These are phyloP conservation scores for Candida glucosophila DNA, from an alignment of 1,139 yeast species.

Conservation along the genomic window DNA sequence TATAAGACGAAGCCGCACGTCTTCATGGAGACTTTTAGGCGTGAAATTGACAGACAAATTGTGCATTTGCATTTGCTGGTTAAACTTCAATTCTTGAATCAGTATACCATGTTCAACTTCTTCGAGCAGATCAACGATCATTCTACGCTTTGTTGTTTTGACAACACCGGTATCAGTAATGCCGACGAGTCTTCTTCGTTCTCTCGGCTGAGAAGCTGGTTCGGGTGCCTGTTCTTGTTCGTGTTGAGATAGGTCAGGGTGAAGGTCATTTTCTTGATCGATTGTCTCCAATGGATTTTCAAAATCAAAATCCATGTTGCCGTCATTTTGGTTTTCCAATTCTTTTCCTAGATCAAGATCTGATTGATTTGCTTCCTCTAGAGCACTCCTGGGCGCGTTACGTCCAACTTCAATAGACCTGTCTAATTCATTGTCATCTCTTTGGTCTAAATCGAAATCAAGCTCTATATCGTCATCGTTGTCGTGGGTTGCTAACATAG, in stretches of 20 bases:
- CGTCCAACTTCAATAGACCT: slow-evolving; percentile 43
- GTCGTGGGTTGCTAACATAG: slow-evolving; percentile 12
- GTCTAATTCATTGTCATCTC: slow-evolving; percentile 15
- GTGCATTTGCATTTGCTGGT: slow-evolving; percentile 17
- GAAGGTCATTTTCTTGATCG: slow-evolving; percentile 8
- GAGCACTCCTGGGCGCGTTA: slow-evolving; percentile 15
- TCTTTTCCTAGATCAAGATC: slow-evolving; percentile 14
- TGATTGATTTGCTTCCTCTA: slow-evolving; percentile 23
- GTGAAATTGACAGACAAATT: slow-evolving; percentile 5
- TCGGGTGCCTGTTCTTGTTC: background rate
- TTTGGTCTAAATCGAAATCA: slow-evolving; percentile 37
- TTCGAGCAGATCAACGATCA: slow-evolving; percentile 24
- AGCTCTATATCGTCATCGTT: slow-evolving; percentile 38
- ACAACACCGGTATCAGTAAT: slow-evolving; percentile 31
- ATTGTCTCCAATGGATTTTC: slow-evolving; percentile 25
- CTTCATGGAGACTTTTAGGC: background rate
- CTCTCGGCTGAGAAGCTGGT: slow-evolving; percentile 7
- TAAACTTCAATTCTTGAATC: slow-evolving; percentile 23
- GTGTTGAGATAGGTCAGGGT: slow-evolving; percentile 7
- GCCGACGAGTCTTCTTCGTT: slow-evolving; percentile 22
- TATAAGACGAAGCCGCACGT: background rate
- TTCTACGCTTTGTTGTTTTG: slow-evolving; percentile 31
- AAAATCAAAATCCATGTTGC: slow-evolving; percentile 14
- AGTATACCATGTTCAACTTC: slow-evolving; percentile 28
- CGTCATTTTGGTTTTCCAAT: slow-evolving; percentile 11